Conservation (phyloP, 2,329 filamentous ascomycete species). For the Corniculantispora saksenae region DNA sequence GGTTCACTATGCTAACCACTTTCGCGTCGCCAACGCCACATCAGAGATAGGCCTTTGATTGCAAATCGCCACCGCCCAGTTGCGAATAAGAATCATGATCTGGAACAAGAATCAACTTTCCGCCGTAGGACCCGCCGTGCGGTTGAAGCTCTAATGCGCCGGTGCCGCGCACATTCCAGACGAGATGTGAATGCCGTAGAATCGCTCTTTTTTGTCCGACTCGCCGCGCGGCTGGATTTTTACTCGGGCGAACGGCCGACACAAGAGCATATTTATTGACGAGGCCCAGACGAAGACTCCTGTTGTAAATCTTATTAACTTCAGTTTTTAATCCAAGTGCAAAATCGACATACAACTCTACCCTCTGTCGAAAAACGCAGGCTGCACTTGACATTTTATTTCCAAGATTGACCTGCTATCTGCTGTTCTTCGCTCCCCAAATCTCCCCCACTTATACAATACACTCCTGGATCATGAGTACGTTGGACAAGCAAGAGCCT, state of each 20-base stretch:
- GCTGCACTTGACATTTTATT: neutral
- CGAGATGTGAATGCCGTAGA: neutral
- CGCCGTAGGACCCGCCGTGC: neutral
- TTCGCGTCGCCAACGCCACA: neutral
- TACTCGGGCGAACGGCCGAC: neutral
- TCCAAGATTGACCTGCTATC: neutral
- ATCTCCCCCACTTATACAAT: neutral
- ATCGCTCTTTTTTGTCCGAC: neutral
- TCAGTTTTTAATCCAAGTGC: neutral
- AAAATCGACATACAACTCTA: neutral
- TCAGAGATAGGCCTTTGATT: neutral
- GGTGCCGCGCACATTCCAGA: neutral
- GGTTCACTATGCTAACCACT: neutral
- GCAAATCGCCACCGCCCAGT: neutral
- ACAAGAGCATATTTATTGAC: neutral
- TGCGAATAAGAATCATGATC: neutral
- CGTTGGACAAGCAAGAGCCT: constrained; percentile 10
- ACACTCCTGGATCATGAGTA: neutral
- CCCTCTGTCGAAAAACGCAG: neutral
- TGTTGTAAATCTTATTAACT: neutral
- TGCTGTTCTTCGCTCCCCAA: neutral
- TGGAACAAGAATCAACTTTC: neutral
- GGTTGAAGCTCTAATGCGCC: neutral
- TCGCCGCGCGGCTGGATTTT: neutral
- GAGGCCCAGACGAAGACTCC: neutral